phyloP scores from a whole-genome alignment of 2,329 filamentous ascomycete species.

The Penicillium expansum region DNA sequence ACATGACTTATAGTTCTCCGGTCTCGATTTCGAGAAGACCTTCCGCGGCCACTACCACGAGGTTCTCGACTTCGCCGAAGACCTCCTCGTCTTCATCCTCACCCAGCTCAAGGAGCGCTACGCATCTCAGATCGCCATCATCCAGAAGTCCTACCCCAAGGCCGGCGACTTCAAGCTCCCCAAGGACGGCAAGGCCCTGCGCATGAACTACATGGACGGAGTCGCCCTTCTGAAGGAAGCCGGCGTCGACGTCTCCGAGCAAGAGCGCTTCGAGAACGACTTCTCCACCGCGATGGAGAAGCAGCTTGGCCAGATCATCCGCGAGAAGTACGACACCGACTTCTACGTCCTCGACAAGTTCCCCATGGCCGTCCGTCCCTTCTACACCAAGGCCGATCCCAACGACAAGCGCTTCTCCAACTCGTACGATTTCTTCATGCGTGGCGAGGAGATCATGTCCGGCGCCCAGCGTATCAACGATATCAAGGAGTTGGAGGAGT shows the following conservation, averaged over 20 bases:
- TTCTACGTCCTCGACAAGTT: constrained; percentile 98
- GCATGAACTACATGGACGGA: constrained; percentile 51
- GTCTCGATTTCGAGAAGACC: constrained; percentile 53
- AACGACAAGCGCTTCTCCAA: constrained; percentile 64
- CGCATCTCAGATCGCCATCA: constrained; percentile 45
- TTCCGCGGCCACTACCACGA: constrained; percentile 52
- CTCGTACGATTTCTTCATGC: constrained; percentile 70
- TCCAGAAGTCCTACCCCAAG: constrained; percentile 51
- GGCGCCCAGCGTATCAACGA: constrained; percentile 66
- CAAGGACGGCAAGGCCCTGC: constrained; percentile 49
- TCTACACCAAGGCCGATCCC: constrained; percentile 83
- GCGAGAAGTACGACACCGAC: constrained; percentile 87
- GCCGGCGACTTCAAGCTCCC: constrained; percentile 51
- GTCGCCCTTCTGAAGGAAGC: constrained; percentile 49
- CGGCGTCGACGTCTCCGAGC: constrained; percentile 50
- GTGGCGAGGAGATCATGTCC: constrained; percentile 66
- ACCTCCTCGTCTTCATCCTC: constrained; percentile 51
- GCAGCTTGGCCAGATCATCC: constrained; percentile 81
- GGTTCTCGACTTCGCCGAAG: constrained; percentile 49
- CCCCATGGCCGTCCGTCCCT: constrained; percentile 80
- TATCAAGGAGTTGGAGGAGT: constrained; percentile 55
- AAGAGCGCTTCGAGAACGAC: constrained; percentile 49
- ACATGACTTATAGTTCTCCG: constrained; percentile 43
- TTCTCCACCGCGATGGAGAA: constrained; percentile 51
- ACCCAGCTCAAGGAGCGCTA: constrained; percentile 46